Base-by-base conservation (phyloP, 495 filamentous ascomycete species). In the Tuber brumale region DNA sequence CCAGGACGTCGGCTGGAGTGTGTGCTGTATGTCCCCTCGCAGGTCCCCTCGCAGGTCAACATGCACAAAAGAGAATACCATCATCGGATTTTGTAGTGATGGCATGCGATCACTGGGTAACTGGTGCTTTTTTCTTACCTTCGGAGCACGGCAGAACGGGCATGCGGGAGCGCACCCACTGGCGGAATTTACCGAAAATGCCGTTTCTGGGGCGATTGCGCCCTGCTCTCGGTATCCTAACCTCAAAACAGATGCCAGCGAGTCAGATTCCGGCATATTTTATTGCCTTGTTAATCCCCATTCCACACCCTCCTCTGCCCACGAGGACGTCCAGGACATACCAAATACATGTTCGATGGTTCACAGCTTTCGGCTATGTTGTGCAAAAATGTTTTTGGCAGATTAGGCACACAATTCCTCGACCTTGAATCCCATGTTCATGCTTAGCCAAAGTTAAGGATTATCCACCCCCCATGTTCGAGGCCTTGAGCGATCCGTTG, bases 101-200 rank as follows among this genome's bases (percentile, higher is more conserved):
- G 27, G 57, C 57, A 66, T 31, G 14, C 57, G 57, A 66, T 66
- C 57, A 66, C 57, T 66, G 57, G 57, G 57, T 6, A 66, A n/a
- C 27, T n/a, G 57, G 57, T 31, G 57, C 57, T 66, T 66, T 66
- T 66, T 23, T 66, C 57, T 66, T 66, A 31, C 57, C 57, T 79
- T 78, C 78, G 78, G 78, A 80, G 76, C 78, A 80, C 78, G 78
- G 78, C 78, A 80, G 78, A 79, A 41, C 77, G 76, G 77, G 72
- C 77, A 75, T 79, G 78, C 78, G 78, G 78, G 78, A 80, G 73
- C 72, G 44, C 73, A 80, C 78, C 78, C 78, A 80, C 70, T 48
- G 76, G 78, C 78, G 78, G 78, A 79, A 80, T 80, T 75, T 80
- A 80, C 78, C 78, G 78, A 80, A 72, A 72, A 80, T 70, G 73